A percentile compares a stretch with the other conserved stretches of the same genome.
These are phyloP conservation scores for Juglanconis sp. DNA, from an alignment of 2,329 filamentous ascomycete genomes.

Conservation along the genomic window DNA sequence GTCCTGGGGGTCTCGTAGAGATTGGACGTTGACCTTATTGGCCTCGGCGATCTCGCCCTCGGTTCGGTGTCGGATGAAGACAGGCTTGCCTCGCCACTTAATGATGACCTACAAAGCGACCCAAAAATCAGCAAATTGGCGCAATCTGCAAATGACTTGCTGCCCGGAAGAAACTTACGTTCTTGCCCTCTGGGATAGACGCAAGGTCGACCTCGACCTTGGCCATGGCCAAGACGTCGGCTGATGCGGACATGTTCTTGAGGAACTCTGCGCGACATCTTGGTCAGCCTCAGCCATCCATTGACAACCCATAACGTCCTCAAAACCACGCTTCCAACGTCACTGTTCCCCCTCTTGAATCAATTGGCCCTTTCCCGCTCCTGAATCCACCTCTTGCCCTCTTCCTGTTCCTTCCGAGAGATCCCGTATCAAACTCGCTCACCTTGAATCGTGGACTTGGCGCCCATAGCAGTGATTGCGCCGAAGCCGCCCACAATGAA, in stretches of 20 bases:
- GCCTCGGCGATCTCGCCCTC: slow-evolving; percentile 90
- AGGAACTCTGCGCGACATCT: slow-evolving; percentile 73
- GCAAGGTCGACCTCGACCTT: slow-evolving; percentile 97
- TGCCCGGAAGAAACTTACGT: slow-evolving; percentile 60
- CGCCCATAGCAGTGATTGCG: slow-evolving; percentile 84
- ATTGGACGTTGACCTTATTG: slow-evolving; percentile 78
- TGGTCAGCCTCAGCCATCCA: slow-evolving; percentile 6
- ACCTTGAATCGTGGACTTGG: slow-evolving; percentile 98
- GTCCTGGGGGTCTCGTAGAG: slow-evolving; percentile 84
- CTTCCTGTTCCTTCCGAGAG: not conserved
- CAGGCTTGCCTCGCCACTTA: slow-evolving; percentile 99
- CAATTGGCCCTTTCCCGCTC: not conserved
- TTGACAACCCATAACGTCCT: not conserved
- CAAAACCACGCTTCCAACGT: too few species aligned
- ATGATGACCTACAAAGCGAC: slow-evolving; percentile 72
- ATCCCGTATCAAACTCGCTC: slow-evolving; percentile 38
- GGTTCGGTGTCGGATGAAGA: slow-evolving; percentile 99
- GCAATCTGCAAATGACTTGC: not conserved
- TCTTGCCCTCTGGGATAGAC: slow-evolving; percentile 97
- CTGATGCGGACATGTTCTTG: slow-evolving; percentile 99
- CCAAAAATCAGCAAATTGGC: not conserved
- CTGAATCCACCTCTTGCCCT: not conserved
- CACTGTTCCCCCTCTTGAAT: not conserved
- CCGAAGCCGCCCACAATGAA: slow-evolving; percentile 98
- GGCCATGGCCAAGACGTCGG: slow-evolving; percentile 96